A percentile compares a stretch with the other conserved stretches of the same genome.
phyloP scores from a whole-genome alignment of 768 basidiomycete species.

The Scleroderma bovista region DNA sequence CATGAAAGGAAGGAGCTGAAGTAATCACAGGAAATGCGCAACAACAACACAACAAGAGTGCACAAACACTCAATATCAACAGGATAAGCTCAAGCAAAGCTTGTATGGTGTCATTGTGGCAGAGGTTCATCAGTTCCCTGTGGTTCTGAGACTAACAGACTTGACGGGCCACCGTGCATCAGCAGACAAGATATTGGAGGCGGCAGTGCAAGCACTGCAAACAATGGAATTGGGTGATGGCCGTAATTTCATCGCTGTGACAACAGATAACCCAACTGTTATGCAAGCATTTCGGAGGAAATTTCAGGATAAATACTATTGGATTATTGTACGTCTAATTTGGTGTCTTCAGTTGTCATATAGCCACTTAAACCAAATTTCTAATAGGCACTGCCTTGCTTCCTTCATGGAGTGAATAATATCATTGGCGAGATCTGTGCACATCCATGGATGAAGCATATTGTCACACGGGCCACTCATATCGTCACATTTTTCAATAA shows the following conservation, averaged over 20 bases:
- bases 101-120: conserved; percentile 23
- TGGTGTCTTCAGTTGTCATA: background rate
- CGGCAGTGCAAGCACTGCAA: conserved; percentile 10
- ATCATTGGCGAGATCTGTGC: conserved; percentile 25
- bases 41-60: no score
- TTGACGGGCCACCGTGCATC: conserved; percentile 17
- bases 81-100: conserved; percentile 19
- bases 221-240: conserved; percentile 16
- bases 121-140: conserved; percentile 16
- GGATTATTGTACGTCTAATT: conserved; percentile 19
- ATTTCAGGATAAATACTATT: conserved; percentile 16
- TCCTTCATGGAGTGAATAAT: conserved; percentile 28
- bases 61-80: no score
- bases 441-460: conserved; percentile 17
- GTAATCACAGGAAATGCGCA: no score
- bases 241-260: conserved; percentile 17
- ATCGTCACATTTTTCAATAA: conserved; percentile 21
- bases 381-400: conserved; percentile 21
- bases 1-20: no score
- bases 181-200: conserved; percentile 18
- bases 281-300: conserved; percentile 25
- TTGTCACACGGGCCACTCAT: conserved; percentile 8
- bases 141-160: conserved; percentile 9
- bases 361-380: conserved; percentile 1
- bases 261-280: conserved; percentile 29